Conservation (phyloP, 2,329 filamentous ascomycete species). For the Metarhizium sp. region DNA sequence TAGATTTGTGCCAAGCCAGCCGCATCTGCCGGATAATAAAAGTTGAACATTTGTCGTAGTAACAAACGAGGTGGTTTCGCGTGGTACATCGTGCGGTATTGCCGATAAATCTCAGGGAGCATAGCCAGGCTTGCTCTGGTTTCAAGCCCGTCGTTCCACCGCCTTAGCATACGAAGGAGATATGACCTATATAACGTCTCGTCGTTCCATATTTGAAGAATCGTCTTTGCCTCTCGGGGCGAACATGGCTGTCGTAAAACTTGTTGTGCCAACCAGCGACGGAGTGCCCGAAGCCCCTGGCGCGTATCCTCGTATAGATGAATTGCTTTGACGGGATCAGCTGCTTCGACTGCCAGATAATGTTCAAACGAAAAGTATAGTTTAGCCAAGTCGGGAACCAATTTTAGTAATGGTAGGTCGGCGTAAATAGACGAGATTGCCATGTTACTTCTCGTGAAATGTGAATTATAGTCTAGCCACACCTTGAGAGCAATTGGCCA, state of each 20-base stretch:
- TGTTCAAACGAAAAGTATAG: slow-evolving; percentile 25
- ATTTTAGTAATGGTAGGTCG: slow-evolving; percentile 12
- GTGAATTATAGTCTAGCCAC: slow-evolving; percentile 25
- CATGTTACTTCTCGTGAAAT: neutral
- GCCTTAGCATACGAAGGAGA: slow-evolving; percentile 24
- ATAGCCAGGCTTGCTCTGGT: slow-evolving; percentile 19
- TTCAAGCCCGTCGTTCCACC: slow-evolving; percentile 18
- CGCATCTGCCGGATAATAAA: slow-evolving; percentile 27
- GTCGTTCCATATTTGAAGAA: slow-evolving; percentile 33
- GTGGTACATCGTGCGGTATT: slow-evolving; percentile 33
- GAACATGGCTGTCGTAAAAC: slow-evolving; percentile 23
- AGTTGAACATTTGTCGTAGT: slow-evolving; percentile 35
- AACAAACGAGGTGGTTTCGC: slow-evolving; percentile 27
- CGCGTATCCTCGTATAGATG: slow-evolving; percentile 13
- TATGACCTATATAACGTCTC: slow-evolving; percentile 33
- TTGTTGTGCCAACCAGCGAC: slow-evolving; percentile 20
- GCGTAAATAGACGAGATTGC: too few relatives aligned
- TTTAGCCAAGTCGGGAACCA: slow-evolving; percentile 18
- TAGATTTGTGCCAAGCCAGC: slow-evolving; percentile 36
- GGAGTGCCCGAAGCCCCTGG: slow-evolving; percentile 17
- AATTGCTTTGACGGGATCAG: slow-evolving; percentile 13
- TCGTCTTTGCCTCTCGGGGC: slow-evolving; percentile 22
- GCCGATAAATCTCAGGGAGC: slow-evolving; percentile 33
- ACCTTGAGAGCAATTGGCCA: slow-evolving; percentile 28
- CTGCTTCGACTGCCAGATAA: slow-evolving; percentile 19